Evolutionary conservation across 192 early-diverging fungal genomes (phyloP).

Genomic region (Coemansia javaensis): DNA sequence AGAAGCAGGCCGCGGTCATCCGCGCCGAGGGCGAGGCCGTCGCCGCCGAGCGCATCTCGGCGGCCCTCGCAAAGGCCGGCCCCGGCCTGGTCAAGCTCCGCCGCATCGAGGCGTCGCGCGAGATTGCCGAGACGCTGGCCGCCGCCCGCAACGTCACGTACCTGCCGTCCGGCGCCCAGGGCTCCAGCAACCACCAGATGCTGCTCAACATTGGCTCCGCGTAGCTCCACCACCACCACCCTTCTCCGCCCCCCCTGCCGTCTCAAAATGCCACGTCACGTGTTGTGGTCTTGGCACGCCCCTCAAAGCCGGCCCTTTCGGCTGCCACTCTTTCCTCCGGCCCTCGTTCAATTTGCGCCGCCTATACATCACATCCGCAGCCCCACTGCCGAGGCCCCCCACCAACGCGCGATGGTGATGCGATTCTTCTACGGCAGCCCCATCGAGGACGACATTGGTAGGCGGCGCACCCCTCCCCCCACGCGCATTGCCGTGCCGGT

Average conservation of each 20-base stretch:
- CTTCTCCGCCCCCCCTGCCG: no score
- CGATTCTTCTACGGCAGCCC: constrained; percentile 48
- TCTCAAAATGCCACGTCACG: background rate
- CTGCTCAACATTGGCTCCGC: constrained; percentile 65
- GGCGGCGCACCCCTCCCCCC: no score
- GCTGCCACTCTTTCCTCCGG: background rate
- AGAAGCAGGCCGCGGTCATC: constrained; percentile 94
- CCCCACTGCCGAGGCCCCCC: background rate
- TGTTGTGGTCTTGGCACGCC: constrained; percentile 1
- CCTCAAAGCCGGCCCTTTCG: no score
- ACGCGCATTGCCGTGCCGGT: no score
- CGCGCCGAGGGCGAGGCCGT: constrained; percentile 94
- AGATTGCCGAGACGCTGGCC: constrained; percentile 87
- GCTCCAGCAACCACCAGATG: constrained; percentile 67
- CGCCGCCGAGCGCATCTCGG: constrained; percentile 90
- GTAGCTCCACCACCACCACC: no score
- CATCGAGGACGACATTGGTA: constrained; percentile 51
- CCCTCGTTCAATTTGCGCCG: background rate
- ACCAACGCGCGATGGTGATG: constrained; percentile 27
- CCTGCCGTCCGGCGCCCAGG: constrained; percentile 61
- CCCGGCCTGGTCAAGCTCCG: constrained; percentile 90
- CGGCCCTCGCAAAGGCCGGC: constrained; percentile 85
- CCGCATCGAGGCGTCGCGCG: constrained; percentile 95
- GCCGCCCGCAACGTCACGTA: constrained; percentile 85
- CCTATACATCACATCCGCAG: no score